A percentile compares a stretch with the other conserved stretches of the same genome.
Evolutionary conservation across 2,329 filamentous ascomycete genomes (phyloP).

Genomic region (Ophiostoma ulmi): DNA sequence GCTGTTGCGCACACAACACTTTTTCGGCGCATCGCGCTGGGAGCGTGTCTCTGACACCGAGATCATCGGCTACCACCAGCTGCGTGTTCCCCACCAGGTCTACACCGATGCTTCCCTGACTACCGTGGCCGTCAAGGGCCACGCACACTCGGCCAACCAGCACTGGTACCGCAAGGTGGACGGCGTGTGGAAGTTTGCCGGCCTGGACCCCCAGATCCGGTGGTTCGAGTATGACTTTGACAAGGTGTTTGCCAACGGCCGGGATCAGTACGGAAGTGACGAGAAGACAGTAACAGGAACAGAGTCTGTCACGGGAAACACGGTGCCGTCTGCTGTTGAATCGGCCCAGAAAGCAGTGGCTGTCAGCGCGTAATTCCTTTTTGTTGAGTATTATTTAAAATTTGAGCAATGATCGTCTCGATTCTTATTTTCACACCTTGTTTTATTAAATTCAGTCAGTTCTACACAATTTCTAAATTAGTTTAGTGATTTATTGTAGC

Average conservation of each 20-base stretch:
- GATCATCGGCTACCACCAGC: conserved; percentile 56
- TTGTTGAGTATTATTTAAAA: background rate
- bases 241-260: conserved; percentile 30
- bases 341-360: background rate
- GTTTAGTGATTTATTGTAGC: too few relatives aligned
- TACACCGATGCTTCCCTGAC: conserved; percentile 43
- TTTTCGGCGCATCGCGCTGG: conserved; percentile 56
- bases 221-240: conserved; percentile 54
- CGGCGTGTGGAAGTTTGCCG: conserved; percentile 59
- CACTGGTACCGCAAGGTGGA: conserved; percentile 55
- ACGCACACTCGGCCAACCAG: conserved; percentile 53
- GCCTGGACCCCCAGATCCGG: conserved; percentile 50
- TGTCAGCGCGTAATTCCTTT: background rate
- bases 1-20: conserved; percentile 59
- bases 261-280: conserved; percentile 27
- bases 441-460: background rate
- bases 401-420: background rate
- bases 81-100: conserved; percentile 58
- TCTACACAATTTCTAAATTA: too few relatives aligned
- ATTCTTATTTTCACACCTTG: background rate
- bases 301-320: background rate
- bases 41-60: conserved; percentile 53
- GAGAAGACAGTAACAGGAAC: background rate
- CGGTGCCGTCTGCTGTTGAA: background rate
- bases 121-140: conserved; percentile 53